Evolutionary conservation across 768 basidiomycete genomes (phyloP).

Genomic region (Suillus decipiens): DNA sequence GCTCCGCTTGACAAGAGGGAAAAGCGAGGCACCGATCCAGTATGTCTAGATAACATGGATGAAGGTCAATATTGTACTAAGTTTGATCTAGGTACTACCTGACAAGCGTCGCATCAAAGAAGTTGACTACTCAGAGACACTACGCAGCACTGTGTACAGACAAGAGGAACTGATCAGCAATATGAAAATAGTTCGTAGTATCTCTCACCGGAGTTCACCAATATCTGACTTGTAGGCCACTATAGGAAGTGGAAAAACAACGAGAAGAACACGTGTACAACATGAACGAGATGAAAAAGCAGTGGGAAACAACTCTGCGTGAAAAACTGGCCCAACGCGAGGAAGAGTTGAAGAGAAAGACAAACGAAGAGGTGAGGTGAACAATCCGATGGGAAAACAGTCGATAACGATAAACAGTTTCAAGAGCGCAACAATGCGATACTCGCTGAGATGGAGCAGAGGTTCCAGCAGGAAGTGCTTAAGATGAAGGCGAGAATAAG

Average conservation of each 20-base stretch:
- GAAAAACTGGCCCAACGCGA: neutral
- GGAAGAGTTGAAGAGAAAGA: neutral
- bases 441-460: neutral
- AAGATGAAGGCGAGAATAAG: neutral
- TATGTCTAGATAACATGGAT: neutral
- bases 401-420: neutral
- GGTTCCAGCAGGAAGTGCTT: neutral
- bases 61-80: neutral
- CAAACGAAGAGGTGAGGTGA: neutral
- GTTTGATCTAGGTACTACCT: neutral
- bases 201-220: too few species aligned
- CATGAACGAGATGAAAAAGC: neutral
- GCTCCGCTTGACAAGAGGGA: neutral
- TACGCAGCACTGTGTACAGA: neutral
- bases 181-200: neutral
- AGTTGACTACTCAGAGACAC: conserved; percentile 7
- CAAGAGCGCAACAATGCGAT: neutral
- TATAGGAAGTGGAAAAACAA: neutral
- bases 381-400: too few species aligned
- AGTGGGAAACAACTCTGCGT: neutral
- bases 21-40: neutral
- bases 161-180: neutral
- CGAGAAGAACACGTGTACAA: neutral
- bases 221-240: neutral
- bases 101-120: conserved; percentile 7